Evolutionary conservation across 2,329 filamentous ascomycete species (phyloP).

Genomic region (Clonostachys byssicola): DNA sequence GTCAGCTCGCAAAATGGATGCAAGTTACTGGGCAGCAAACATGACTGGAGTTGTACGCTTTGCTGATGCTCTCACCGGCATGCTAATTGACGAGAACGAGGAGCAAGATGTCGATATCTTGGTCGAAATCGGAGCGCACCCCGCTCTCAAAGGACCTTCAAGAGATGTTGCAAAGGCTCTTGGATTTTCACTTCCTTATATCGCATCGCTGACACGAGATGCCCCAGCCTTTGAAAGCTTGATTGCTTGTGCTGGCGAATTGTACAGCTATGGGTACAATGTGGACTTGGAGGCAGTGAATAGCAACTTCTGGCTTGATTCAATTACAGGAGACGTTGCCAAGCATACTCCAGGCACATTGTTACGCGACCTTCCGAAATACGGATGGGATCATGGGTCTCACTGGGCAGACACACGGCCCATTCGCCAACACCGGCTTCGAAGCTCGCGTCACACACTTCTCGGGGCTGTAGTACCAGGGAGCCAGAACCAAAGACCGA

Average conservation of each 20-base stretch:
- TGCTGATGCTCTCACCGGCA: constrained; percentile 13
- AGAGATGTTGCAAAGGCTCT: constrained; percentile 10
- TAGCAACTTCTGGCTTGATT: constrained; percentile 29
- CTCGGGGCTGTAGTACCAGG: constrained; percentile 24
- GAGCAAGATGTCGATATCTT: constrained; percentile 8
- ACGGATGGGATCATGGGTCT: constrained; percentile 28
- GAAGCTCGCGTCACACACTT: constrained; percentile 16
- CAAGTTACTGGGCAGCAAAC: constrained; percentile 27
- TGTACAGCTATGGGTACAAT: constrained; percentile 20
- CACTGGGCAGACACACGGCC: constrained; percentile 24
- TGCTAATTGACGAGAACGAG: neutral
- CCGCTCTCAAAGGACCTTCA: constrained; percentile 5
- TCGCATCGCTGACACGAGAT: constrained; percentile 13
- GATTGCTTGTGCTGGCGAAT: constrained; percentile 1
- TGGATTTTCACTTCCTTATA: neutral
- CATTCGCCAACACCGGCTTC: constrained; percentile 18
- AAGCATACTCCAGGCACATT: constrained; percentile 6
- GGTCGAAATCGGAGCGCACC: constrained; percentile 9
- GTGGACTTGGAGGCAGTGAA: constrained; percentile 25
- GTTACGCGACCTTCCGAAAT: constrained; percentile 21
- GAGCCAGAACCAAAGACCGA: constrained; percentile 27
- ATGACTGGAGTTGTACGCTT: constrained; percentile 25
- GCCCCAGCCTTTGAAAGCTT: neutral
- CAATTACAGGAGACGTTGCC: constrained; percentile 20
- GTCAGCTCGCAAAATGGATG: neutral